phyloP scores from a whole-genome alignment of 2,329 filamentous ascomycete species.

The Trichoderma lentiforme region DNA sequence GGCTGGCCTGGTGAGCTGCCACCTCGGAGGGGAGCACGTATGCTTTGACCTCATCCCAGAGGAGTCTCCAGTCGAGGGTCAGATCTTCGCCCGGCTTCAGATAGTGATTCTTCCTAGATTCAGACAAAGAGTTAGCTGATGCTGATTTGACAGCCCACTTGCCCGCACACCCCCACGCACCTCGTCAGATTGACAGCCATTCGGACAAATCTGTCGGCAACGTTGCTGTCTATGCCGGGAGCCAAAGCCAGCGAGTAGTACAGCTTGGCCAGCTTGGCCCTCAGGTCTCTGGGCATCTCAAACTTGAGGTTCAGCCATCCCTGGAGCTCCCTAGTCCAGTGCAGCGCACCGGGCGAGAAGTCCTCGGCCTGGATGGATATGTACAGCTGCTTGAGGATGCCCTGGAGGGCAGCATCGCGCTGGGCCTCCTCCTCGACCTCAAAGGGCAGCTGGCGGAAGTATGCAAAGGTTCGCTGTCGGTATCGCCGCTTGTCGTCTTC shows the following conservation, averaged over 20 bases:
- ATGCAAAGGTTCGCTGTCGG: conserved; percentile 87
- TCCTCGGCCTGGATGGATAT: conserved; percentile 89
- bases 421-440: conserved; percentile 75
- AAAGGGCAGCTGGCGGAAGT: conserved; percentile 88
- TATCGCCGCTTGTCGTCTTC: conserved; percentile 62
- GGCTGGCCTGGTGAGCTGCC: conserved; percentile 57
- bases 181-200: conserved; percentile 97
- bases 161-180: conserved; percentile 47
- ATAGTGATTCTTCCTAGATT: conserved; percentile 82
- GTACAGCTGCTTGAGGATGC: conserved; percentile 91
- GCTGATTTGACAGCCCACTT: neutral
- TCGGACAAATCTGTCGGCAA: conserved; percentile 87
- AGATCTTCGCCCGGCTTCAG: conserved; percentile 86
- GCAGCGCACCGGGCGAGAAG: conserved; percentile 86
- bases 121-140: neutral
- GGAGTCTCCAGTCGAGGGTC: conserved; percentile 85
- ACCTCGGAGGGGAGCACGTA: conserved; percentile 85
- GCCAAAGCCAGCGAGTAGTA: conserved; percentile 94
- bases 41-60: conserved; percentile 89
- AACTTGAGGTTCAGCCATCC: conserved; percentile 97
- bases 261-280: conserved; percentile 79
- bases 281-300: conserved; percentile 81
- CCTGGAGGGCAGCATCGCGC: conserved; percentile 73
- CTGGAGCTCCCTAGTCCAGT: conserved; percentile 95
- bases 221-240: conserved; percentile 77